Evolutionary conservation across 345 rosid species (phyloP), one percentile per base, ranked within the genome.

Genomic region (Pistacia atlantica): DNA sequence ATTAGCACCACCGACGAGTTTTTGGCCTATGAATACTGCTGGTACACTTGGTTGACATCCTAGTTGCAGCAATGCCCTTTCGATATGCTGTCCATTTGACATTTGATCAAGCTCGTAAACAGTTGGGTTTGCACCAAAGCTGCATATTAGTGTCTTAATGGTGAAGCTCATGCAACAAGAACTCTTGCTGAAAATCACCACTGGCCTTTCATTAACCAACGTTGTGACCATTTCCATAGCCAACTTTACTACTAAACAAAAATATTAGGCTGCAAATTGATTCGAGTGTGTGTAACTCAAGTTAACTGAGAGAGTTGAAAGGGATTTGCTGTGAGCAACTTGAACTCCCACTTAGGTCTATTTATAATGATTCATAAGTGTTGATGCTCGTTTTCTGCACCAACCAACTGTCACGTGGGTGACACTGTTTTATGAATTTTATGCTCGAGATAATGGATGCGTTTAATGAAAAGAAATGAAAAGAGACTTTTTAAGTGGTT

Each of bases 131-230:
- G 94, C 97, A 4, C 99, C 99, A 17, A 84, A 91, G 52, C 97
- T 86, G 14, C 82, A 67, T 67, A 95, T 85, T 5, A 95, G 89
- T 20, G 89, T 62, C 83, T 85, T 86, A 65, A 90, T 87, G 5
- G 94, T 78, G 74, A 88, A 92, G 84, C 96, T 84, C 90, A 90
- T 93, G 87, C 88, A 85, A 58, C 97, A 91, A n/a, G 83, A 74
- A 84, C 88, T 91, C 88, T 77, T 87, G 91, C 93, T 93, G 80
- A 93, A 95, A n/a, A 95, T 81, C 86, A 95, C 98, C 84, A 88
- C 91, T 5, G 99, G 90, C 81, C 81, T 88, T 55, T 88, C 97
- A 35, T 55, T 83, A n/a, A 93, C 89, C 88, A 91, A 54, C 56
- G 84, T 75, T 69, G 83, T 82, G 69, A 90, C 77, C 31, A 49